A percentile compares a stretch with the other conserved stretches of the same genome.
Evolutionary conservation across 106 monocot genomes (phyloP).

Genomic region (Acorus gramineus): DNA sequence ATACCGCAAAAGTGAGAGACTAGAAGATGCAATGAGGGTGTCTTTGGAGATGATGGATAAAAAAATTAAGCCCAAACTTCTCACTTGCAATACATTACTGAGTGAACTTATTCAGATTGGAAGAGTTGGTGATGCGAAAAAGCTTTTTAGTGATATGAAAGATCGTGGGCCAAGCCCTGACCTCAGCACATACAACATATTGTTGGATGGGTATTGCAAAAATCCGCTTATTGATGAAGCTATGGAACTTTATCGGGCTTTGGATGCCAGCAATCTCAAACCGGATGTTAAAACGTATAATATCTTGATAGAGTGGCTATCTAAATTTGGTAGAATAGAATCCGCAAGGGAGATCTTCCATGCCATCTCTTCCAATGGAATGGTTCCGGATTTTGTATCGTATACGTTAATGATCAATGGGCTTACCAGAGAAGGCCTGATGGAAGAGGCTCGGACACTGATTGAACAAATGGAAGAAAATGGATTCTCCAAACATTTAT

Average conservation of each 20-base stretch:
- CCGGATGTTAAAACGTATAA: not conserved
- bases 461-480: no score
- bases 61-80: slow-evolving; percentile 1
- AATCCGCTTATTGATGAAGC: not conserved
- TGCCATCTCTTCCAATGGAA: no score
- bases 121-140: not conserved
- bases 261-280: not conserved
- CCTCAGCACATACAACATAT: not conserved
- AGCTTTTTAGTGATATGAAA: not conserved
- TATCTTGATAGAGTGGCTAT: no score
- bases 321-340: no score
- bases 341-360: no score
- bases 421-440: no score
- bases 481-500: no score
- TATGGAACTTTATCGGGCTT: not conserved
- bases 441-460: no score
- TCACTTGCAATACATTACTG: slow-evolving; percentile 6
- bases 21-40: not conserved
- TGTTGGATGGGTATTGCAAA: not conserved
- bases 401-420: no score
- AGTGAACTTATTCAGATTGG: slow-evolving; percentile 3
- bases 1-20: slow-evolving; percentile 2
- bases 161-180: not conserved
- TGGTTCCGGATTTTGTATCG: no score
- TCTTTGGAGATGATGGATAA: not conserved